Conservation (phyloP, 1,284 basidiomycete genomes). For the Blastosporella zonata region DNA sequence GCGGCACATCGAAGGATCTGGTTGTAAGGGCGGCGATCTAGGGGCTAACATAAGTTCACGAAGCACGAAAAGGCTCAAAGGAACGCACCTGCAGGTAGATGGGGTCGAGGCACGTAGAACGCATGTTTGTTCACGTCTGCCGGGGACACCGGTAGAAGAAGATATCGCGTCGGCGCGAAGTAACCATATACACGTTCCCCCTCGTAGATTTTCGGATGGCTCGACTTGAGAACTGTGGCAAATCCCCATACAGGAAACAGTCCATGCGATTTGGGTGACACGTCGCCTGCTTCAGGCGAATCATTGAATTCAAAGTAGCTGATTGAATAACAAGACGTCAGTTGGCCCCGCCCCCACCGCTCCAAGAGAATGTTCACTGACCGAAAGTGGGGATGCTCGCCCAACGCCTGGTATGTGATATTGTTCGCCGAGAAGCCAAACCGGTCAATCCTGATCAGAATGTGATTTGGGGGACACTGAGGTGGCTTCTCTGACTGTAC, state of each 20-base stretch:
- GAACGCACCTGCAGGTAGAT: constrained; percentile 50
- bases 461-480: constrained; percentile 41
- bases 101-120: constrained; percentile 53
- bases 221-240: constrained; percentile 49
- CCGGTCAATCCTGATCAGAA: constrained; percentile 55
- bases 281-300: constrained; percentile 35
- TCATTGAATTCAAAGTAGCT: constrained; percentile 67
- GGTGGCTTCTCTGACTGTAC: constrained; percentile 28
- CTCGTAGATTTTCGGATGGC: constrained; percentile 40
- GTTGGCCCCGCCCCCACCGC: neutral
- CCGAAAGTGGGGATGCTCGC: constrained; percentile 62
- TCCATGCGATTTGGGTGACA: constrained; percentile 50
- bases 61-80: neutral
- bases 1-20: constrained; percentile 54
- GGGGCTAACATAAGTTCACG: neutral
- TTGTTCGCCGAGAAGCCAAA: constrained; percentile 70
- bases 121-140: constrained; percentile 47
- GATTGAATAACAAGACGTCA: neutral
- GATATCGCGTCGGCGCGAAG: constrained; percentile 53
- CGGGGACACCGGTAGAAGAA: constrained; percentile 48
- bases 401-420: constrained; percentile 55
- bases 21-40: constrained; percentile 65
- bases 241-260: constrained; percentile 69
- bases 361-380: constrained; percentile 22
- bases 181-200: constrained; percentile 66